Evolutionary conservation across 371 early-diverging fungal species (phyloP).

Genomic region (Mucor indicus): DNA sequence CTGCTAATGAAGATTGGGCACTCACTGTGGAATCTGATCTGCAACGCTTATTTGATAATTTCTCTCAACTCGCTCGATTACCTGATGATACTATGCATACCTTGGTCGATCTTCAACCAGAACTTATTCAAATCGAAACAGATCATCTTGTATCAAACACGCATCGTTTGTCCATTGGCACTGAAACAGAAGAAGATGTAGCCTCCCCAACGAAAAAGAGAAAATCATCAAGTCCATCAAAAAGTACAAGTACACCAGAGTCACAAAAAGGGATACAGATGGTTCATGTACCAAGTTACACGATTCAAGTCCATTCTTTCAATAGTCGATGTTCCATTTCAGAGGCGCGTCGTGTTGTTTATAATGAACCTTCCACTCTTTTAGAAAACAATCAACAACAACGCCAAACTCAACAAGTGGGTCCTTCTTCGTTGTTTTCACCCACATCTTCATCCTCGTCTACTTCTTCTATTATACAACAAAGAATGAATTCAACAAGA

Average conservation of each 20-base stretch:
- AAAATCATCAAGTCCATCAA: slow-evolving; percentile 6
- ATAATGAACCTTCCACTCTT: slow-evolving; percentile 4
- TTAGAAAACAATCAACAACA: slow-evolving; percentile 5
- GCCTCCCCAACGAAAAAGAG: slow-evolving; percentile 30
- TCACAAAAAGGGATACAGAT: slow-evolving; percentile 38
- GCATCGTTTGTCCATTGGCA: slow-evolving; percentile 21
- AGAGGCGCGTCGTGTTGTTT: too few species aligned
- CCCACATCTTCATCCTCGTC: slow-evolving; percentile 42
- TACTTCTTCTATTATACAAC: slow-evolving; percentile 28
- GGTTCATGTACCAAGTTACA: slow-evolving; percentile 34
- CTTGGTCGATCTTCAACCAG: slow-evolving; percentile 18
- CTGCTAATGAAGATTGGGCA: slow-evolving; percentile 37
- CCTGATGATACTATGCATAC: slow-evolving; percentile 15
- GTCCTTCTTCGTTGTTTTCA: slow-evolving; percentile 29
- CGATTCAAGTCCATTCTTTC: slow-evolving; percentile 17
- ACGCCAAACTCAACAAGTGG: too few species aligned
- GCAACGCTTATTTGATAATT: slow-evolving; percentile 31
- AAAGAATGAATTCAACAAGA: slow-evolving; percentile 11
- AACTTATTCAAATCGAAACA: slow-evolving; percentile 20
- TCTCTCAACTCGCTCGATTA: slow-evolving; percentile 22
- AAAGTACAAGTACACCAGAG: slow-evolving; percentile 8
- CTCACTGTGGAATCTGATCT: slow-evolving; percentile 29
- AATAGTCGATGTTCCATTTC: too few species aligned
- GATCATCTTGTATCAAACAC: slow-evolving; percentile 28
- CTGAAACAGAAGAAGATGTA: slow-evolving; percentile 5